Conservation (phyloP, 352 stramenopile species). For the Phytopythium boreale region DNA sequence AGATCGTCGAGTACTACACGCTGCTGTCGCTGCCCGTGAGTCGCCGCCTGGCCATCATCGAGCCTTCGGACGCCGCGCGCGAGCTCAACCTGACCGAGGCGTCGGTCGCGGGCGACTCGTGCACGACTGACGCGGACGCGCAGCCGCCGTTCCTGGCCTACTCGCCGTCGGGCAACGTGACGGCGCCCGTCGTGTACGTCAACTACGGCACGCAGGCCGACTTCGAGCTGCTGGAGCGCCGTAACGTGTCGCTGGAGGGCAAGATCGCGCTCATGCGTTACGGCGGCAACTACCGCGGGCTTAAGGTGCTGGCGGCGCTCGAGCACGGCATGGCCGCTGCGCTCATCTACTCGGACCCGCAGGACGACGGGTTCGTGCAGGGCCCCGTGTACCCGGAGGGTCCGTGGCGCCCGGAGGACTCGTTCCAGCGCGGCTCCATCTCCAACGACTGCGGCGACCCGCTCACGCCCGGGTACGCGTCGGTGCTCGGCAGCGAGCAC, state of each 20-base stretch:
- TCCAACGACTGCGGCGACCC: conserved; percentile 82
- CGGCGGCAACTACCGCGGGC: conserved; percentile 55
- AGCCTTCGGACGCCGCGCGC: conserved; percentile 12
- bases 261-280: conserved; percentile 87
- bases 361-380: conserved; percentile 67
- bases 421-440: conserved; percentile 84
- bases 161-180: conserved; percentile 61
- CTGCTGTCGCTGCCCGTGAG: conserved; percentile 47
- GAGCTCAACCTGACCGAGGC: conserved; percentile 51
- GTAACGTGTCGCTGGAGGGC: conserved; percentile 58
- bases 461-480: conserved; percentile 29
- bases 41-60: conserved; percentile 25
- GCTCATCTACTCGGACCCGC: conserved; percentile 87
- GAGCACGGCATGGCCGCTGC: conserved; percentile 61
- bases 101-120: conserved; percentile 52
- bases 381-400: conserved; percentile 75
- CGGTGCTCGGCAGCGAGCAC: conserved; percentile 17
- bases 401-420: conserved; percentile 57
- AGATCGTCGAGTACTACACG: conserved; percentile 46
- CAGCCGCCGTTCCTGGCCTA: conserved; percentile 84
- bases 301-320: conserved; percentile 79
- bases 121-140: conserved; percentile 41
- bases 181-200: conserved; percentile 68
- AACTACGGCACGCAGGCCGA: conserved; percentile 83
- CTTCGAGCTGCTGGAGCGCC: conserved; percentile 58